A percentile compares a stretch with the other conserved stretches of the same genome.
Evolutionary conservation across 2,329 filamentous ascomycete species (phyloP).

Genomic region (Fusarium sp.): DNA sequence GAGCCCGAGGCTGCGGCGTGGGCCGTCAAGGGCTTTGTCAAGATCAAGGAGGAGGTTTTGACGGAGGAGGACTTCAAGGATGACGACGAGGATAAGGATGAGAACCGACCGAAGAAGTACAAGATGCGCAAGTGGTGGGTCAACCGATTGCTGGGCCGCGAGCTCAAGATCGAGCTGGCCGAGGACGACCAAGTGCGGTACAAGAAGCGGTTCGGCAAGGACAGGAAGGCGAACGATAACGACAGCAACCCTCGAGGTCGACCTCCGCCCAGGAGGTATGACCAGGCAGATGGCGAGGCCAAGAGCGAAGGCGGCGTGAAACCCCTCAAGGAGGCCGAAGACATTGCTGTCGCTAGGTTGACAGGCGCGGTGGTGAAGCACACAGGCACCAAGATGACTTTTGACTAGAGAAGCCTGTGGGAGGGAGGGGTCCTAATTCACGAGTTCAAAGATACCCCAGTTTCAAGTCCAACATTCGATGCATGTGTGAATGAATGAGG

Average conservation of each 20-base stretch:
- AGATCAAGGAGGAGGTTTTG: conserved; percentile 70
- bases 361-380: conserved; percentile 81
- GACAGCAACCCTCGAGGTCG: conserved; percentile 43
- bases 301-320: conserved; percentile 36
- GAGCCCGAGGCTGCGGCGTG: conserved; percentile 74
- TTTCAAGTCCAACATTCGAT: conserved; percentile 6
- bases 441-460: conserved; percentile 38
- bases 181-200: conserved; percentile 90
- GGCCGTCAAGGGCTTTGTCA: conserved; percentile 78
- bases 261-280: conserved; percentile 49
- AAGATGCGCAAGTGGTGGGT: conserved; percentile 80
- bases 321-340: conserved; percentile 54
- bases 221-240: conserved; percentile 48
- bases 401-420: conserved; percentile 63
- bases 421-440: conserved; percentile 26
- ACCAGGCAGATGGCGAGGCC: conserved; percentile 39
- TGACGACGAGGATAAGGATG: conserved; percentile 52
- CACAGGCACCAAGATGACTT: conserved; percentile 81
- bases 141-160: conserved; percentile 80
- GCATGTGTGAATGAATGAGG: not conserved
- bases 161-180: conserved; percentile 88
- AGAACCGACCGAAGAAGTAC: conserved; percentile 57
- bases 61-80: conserved; percentile 68
- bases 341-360: conserved; percentile 66
- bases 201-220: conserved; percentile 91